A percentile compares a stretch with the other conserved stretches of the same genome.
Conservation (phyloP, 2,329 filamentous ascomycete genomes). For the Cadophora malorum region DNA sequence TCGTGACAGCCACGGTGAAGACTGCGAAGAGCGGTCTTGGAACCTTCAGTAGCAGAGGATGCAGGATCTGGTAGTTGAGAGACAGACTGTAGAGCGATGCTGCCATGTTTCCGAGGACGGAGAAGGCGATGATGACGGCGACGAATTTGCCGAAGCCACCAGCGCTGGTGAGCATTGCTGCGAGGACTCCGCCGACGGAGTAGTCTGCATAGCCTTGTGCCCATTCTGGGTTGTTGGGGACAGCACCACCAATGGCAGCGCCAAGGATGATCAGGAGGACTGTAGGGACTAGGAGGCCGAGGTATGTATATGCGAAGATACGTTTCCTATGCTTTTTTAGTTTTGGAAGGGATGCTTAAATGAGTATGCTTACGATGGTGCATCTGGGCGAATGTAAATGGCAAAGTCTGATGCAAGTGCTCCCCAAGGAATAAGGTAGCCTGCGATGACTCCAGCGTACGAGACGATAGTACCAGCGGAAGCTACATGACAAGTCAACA, state of each 20-base stretch:
- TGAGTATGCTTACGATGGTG: conserved; percentile 51
- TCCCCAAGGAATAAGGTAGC: conserved; percentile 68
- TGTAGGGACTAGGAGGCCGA: conserved; percentile 61
- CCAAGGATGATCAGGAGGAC: conserved; percentile 67
- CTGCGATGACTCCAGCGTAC: conserved; percentile 66
- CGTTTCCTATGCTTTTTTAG: conserved; percentile 34
- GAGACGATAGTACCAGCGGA: conserved; percentile 56
- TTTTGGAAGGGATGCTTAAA: neutral
- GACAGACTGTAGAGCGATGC: conserved; percentile 67
- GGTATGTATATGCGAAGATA: conserved; percentile 61
- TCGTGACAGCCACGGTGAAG: conserved; percentile 63
- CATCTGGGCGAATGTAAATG: conserved; percentile 64
- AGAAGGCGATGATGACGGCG: conserved; percentile 62
- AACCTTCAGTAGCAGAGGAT: conserved; percentile 60
- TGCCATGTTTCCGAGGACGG: conserved; percentile 64
- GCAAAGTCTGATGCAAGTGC: conserved; percentile 65
- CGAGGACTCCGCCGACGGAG: conserved; percentile 63
- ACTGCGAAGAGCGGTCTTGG: conserved; percentile 64
- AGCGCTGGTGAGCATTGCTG: conserved; percentile 62
- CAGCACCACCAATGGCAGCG: conserved; percentile 67
- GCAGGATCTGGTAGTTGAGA: conserved; percentile 68
- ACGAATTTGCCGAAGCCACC: conserved; percentile 68
- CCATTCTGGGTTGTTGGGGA: conserved; percentile 60
- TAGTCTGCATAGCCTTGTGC: conserved; percentile 58
- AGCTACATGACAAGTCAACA: conserved; percentile 35